Base-by-base conservation (phyloP, 2,329 filamentous ascomycete genomes). In the Peltaster fructicola region DNA sequence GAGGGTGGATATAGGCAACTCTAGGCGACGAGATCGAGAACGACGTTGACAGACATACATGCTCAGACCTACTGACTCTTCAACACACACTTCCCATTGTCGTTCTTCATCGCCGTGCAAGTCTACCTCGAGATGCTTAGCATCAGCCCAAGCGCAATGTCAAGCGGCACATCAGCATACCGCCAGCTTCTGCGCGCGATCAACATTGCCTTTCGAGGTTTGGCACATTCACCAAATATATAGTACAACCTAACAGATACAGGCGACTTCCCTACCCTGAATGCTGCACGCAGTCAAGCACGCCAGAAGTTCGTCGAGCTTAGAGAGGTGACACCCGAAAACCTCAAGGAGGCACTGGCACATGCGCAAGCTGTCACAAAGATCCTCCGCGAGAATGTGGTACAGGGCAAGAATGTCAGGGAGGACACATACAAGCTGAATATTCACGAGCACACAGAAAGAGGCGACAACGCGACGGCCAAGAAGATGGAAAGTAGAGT, bases 391-490 rank as follows among this genome's bases (percentile, higher is more conserved):
- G 62, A 79, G 46, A 95, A 95, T 42, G 61, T 98, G 3, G 84
- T 98, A 3, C 88, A 98, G 50, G 88, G 85, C 5, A 39, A 28
- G 27, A 24, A 34, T 18, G 27, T 22, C 29, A 37, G 32, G 8
- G 15, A 22, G 20, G 35, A 47, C 16, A 35, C 43, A 17, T 39
- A 36, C 38, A 93, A 76, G 47, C 56, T 95, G 29, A 66, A 74
- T 25, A 93, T 98, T 53, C 88, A 95, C 50, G 67, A 91, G 32
- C 59, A 91, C 36, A 98, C 76, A 15, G 85, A 98, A 52, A 65
- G 80, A 36, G 82, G 88, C 26, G 78, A 95, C 53, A 98, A 98
- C 46, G 82, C 93, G 40, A 79, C 74, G 16, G 69, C 93, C 42
- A 90, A 84, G 53, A 59, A 69, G 25, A 62, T 63, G 31, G 53